These are phyloP conservation scores for Trametes meyenii DNA, from an alignment of 768 basidiomycete species.

Conservation along the genomic window DNA sequence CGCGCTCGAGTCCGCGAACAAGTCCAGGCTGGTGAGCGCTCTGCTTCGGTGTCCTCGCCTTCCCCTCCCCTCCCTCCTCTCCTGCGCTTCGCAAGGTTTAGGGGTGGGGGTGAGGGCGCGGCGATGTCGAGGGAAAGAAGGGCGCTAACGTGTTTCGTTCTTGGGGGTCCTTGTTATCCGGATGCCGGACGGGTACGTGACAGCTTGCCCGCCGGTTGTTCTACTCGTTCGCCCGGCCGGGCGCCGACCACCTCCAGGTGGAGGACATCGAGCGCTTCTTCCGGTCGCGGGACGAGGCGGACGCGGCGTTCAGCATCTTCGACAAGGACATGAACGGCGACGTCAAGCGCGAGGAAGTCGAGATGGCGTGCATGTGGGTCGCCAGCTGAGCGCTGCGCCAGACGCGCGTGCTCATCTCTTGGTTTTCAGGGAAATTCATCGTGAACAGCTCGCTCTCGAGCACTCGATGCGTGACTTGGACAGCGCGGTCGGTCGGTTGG, in stretches of 20 bases:
- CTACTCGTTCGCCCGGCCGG: constrained; percentile 77
- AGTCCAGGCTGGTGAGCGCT: constrained; percentile 62
- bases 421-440: constrained; percentile 69
- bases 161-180: background rate
- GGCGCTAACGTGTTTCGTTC: no score
- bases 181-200: background rate
- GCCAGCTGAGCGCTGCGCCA: background rate
- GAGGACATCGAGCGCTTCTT: constrained; percentile 77
- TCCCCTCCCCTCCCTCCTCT: background rate
- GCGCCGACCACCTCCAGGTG: constrained; percentile 58
- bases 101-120: background rate
- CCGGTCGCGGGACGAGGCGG: constrained; percentile 63
- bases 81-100: background rate
- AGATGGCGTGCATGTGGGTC: constrained; percentile 69
- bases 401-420: background rate
- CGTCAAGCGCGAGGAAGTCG: constrained; percentile 69
- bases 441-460: constrained; percentile 82
- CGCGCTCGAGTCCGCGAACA: constrained; percentile 79
- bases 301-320: constrained; percentile 67
- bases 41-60: background rate
- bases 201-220: constrained; percentile 84
- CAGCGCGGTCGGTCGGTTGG: constrained; percentile 83
- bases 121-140: background rate
- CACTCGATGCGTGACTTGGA: constrained; percentile 89
- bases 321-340: constrained; percentile 78